A percentile compares a stretch with the other conserved stretches of the same genome.
These are phyloP conservation scores for Triticum turgidum DNA, from an alignment of 176 grass and related monocot species.

Conservation along the genomic window DNA sequence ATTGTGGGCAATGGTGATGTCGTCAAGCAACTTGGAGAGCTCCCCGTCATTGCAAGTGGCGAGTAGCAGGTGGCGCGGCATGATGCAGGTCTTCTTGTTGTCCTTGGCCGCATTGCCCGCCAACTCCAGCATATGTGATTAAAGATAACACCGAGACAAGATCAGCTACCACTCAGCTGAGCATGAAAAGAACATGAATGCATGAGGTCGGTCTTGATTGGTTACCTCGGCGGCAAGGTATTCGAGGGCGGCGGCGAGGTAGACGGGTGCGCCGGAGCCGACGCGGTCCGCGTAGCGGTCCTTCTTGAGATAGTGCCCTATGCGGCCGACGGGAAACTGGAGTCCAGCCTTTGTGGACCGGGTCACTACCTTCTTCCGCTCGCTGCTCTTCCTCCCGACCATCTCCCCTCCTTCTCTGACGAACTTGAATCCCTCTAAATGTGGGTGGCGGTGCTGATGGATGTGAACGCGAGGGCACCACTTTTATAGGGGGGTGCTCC, in stretches of 20 bases:
- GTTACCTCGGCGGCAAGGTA: conserved; percentile 30
- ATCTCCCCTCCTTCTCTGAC: neutral
- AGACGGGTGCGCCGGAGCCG: conserved; percentile 29
- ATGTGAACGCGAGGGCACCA: no score
- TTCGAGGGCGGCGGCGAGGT: conserved; percentile 34
- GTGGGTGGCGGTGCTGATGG: no score
- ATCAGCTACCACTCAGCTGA: neutral
- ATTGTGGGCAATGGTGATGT: no score
- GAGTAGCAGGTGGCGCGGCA: no score
- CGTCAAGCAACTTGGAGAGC: no score
- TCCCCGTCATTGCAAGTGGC: no score
- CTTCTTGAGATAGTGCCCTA: conserved; percentile 64
- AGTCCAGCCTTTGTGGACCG: conserved; percentile 42
- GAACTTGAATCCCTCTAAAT: neutral
- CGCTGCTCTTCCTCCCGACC: neutral
- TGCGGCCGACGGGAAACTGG: conserved; percentile 61
- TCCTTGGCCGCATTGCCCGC: no score
- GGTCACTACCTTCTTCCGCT: neutral
- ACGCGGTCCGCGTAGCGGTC: conserved; percentile 41
- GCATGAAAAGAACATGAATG: neutral
- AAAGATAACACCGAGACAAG: neutral
- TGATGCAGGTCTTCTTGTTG: no score
- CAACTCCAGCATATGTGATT: neutral
- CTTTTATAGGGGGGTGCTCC: neutral
- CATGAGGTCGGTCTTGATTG: neutral